phyloP scores from a whole-genome alignment of 2,329 filamentous ascomycete species.

The Venturia pyrina region DNA sequence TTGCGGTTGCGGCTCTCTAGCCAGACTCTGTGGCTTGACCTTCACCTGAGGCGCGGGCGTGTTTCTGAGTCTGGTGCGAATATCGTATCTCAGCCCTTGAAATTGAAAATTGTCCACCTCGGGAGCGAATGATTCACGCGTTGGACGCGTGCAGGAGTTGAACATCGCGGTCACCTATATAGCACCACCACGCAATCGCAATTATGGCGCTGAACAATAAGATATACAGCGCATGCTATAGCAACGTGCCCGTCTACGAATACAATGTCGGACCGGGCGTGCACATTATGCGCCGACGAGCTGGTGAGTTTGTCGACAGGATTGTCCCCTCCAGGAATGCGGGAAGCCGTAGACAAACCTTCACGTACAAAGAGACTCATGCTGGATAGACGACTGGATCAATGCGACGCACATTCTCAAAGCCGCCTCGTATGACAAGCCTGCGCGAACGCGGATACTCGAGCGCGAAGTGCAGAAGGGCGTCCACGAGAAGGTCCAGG shows the following conservation, averaged over 20 bases:
- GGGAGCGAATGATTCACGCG: no score
- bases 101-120: no score
- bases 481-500: slow-evolving; percentile 93
- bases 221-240: slow-evolving; percentile 53
- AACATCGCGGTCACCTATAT: not conserved
- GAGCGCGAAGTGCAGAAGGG: slow-evolving; percentile 97
- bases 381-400: slow-evolving; percentile 72
- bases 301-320: slow-evolving; percentile 19
- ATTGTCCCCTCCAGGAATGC: not conserved
- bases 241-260: slow-evolving; percentile 81
- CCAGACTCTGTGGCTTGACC: not conserved
- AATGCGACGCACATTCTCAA: slow-evolving; percentile 99
- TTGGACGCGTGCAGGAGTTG: not conserved
- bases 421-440: slow-evolving; percentile 94
- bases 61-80: not conserved
- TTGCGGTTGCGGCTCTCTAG: not conserved
- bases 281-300: slow-evolving; percentile 91
- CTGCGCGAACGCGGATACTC: slow-evolving; percentile 84
- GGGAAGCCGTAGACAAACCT: not conserved
- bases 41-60: not conserved
- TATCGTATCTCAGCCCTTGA: not conserved
- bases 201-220: slow-evolving; percentile 6
- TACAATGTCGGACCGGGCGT: slow-evolving; percentile 71
- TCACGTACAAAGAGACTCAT: not conserved
- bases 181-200: not conserved